A percentile compares a stretch with the other conserved stretches of the same genome.
phyloP scores from a whole-genome alignment of 2,329 filamentous ascomycete species.

The Trichoderma sp. region DNA sequence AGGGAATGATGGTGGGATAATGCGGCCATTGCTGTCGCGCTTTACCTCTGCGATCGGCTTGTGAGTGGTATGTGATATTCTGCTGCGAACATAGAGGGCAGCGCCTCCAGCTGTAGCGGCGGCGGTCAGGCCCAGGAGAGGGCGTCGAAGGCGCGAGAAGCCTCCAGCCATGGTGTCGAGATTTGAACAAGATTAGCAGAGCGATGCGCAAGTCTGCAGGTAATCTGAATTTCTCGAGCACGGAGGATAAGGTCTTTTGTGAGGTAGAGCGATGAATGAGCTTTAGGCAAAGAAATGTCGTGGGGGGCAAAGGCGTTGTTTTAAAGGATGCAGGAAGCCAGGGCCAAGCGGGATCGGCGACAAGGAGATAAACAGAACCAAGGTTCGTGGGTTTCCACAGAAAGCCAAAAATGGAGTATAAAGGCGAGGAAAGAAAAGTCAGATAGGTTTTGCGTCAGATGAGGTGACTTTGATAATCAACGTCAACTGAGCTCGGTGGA shows the following conservation, averaged over 20 bases:
- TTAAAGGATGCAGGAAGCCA: conserved; percentile 9
- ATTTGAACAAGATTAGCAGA: neutral
- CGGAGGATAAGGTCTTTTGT: neutral
- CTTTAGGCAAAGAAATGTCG: neutral
- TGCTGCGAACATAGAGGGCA: conserved; percentile 39
- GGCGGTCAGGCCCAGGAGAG: conserved; percentile 40
- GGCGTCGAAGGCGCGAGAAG: conserved; percentile 43
- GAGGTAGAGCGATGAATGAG: conserved; percentile 1
- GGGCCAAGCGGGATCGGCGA: neutral
- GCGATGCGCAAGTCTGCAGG: neutral
- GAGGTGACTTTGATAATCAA: conserved; percentile 21
- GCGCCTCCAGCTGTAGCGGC: conserved; percentile 40
- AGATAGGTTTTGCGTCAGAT: conserved; percentile 22
- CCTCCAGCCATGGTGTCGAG: conserved; percentile 41
- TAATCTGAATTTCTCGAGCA: neutral
- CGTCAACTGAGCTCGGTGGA: conserved; percentile 24
- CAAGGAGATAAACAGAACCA: neutral
- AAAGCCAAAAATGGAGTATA: conserved; percentile 19
- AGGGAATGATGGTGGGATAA: conserved; percentile 46
- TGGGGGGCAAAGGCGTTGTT: conserved; percentile 1
- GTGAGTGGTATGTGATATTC: conserved; percentile 40
- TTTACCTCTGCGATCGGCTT: conserved; percentile 42
- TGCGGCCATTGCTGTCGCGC: conserved; percentile 44
- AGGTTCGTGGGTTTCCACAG: neutral
- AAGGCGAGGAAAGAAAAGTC: conserved; percentile 4